phyloP scores from a whole-genome alignment of 495 filamentous ascomycete genomes.

The Xylaria nigripes region DNA sequence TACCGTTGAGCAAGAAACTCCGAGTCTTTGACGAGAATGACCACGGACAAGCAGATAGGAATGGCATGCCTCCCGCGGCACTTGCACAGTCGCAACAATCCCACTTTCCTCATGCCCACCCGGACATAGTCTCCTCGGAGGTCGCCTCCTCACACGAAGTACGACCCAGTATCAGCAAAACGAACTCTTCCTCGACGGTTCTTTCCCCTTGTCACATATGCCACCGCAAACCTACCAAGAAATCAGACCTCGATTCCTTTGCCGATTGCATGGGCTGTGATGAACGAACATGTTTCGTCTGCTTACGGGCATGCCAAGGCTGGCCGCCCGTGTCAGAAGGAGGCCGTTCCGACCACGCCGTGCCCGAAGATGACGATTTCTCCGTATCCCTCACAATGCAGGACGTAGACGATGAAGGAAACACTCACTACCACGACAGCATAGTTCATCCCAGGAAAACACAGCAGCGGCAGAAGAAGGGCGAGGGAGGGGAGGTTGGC shows the following conservation, averaged over 20 bases:
- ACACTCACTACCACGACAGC: background rate
- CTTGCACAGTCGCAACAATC: slow-evolving; percentile 13
- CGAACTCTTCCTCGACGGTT: slow-evolving; percentile 12
- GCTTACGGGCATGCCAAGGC: slow-evolving; percentile 39
- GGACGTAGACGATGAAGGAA: slow-evolving; percentile 26
- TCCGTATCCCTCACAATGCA: slow-evolving; percentile 33
- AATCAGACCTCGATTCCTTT: slow-evolving; percentile 41
- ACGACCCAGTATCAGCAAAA: slow-evolving; percentile 3
- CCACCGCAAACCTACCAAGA: slow-evolving; percentile 39
- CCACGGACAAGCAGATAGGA: slow-evolving; percentile 9
- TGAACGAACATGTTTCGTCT: slow-evolving; percentile 40
- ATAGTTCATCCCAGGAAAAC: slow-evolving; percentile 2
- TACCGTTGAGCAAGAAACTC: slow-evolving; percentile 28
- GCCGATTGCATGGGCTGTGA: slow-evolving; percentile 40
- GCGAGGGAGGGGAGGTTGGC: slow-evolving; percentile 14
- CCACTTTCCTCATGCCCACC: slow-evolving; percentile 20
- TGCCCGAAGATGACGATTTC: slow-evolving; percentile 10
- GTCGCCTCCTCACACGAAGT: slow-evolving; percentile 9
- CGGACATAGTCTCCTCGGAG: slow-evolving; percentile 10
- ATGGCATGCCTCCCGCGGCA: background rate
- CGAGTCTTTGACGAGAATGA: slow-evolving; percentile 13
- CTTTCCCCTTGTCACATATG: slow-evolving; percentile 43
- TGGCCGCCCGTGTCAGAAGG: slow-evolving; percentile 21
- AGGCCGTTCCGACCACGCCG: background rate
- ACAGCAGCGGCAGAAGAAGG: slow-evolving; percentile 8